Conservation (phyloP, 208 protist species). For the Trypanosoma cruzi region DNA sequence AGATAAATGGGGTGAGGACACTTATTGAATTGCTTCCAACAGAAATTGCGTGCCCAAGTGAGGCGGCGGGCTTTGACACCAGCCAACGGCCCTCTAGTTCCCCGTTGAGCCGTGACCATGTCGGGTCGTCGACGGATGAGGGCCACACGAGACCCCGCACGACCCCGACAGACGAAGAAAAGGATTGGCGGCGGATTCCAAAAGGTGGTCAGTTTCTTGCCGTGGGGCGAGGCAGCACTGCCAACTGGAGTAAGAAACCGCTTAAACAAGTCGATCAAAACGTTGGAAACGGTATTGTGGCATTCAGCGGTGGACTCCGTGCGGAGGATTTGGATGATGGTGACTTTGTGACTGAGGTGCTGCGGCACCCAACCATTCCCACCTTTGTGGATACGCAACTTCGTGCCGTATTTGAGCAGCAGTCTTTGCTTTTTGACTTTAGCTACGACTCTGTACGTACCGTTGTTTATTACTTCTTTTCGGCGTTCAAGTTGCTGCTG, state of each 20-base stretch:
- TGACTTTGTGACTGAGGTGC: constrained; percentile 44
- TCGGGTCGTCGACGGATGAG: background rate
- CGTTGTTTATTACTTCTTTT: constrained; percentile 83
- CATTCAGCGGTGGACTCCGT: background rate
- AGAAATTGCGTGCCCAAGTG: too few relatives aligned
- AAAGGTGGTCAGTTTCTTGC: background rate
- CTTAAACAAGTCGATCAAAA: background rate
- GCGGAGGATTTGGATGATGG: constrained; percentile 3
- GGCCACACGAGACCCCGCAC: background rate
- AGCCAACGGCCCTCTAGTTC: too few relatives aligned
- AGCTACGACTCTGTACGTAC: constrained; percentile 74
- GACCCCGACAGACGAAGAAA: background rate
- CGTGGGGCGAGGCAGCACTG: background rate
- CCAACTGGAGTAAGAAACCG: background rate
- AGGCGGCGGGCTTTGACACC: too few relatives aligned
- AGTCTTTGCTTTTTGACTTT: constrained; percentile 60
- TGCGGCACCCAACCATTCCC: constrained; percentile 54
- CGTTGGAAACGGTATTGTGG: too few relatives aligned
- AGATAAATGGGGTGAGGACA: constrained; percentile 5
- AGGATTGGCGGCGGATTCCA: background rate
- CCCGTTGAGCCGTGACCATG: background rate
- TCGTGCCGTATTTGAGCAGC: constrained; percentile 62
- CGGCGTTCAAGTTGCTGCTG: constrained; percentile 72
- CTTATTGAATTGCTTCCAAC: constrained; percentile 16
- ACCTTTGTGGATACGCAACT: constrained; percentile 47